phyloP scores from a whole-genome alignment of 345 rosid species.

The Microcos paniculata region DNA sequence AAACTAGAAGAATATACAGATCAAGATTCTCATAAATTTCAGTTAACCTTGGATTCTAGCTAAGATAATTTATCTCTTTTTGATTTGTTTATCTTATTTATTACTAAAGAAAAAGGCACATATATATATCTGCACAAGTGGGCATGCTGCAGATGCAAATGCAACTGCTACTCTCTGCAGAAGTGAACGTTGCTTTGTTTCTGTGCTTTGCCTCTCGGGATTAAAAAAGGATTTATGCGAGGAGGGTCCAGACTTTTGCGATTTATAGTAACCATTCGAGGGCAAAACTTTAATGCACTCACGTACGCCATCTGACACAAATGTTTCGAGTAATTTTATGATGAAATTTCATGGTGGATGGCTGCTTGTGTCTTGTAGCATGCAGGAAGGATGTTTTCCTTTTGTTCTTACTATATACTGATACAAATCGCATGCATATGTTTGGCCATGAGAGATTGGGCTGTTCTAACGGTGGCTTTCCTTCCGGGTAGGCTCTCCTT shows the following conservation, averaged over 20 bases:
- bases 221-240: background rate
- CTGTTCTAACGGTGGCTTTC: too few species aligned
- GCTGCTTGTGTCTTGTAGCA: background rate
- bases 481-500: too few species aligned
- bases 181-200: conserved; percentile 63
- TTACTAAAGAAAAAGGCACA: background rate
- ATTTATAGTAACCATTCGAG: background rate
- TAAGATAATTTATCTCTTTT: background rate
- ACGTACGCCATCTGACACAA: background rate
- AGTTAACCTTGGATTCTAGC: conserved; percentile 4
- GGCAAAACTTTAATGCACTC: background rate
- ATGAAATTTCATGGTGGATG: background rate
- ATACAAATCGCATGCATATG: too few species aligned
- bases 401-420: too few species aligned
- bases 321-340: background rate
- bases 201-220: conserved; percentile 12
- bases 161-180: conserved; percentile 29
- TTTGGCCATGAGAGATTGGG: too few species aligned
- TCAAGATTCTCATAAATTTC: conserved; percentile 27
- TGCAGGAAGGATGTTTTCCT: too few species aligned
- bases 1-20: conserved; percentile 6
- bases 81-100: background rate
- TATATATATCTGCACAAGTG: background rate
- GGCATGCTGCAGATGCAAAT: background rate
- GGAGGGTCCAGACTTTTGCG: background rate